Evolutionary conservation across 176 grass and related monocot genomes (phyloP), one percentile per base, ranked within the genome.

Genomic region (Eleusine indica): DNA sequence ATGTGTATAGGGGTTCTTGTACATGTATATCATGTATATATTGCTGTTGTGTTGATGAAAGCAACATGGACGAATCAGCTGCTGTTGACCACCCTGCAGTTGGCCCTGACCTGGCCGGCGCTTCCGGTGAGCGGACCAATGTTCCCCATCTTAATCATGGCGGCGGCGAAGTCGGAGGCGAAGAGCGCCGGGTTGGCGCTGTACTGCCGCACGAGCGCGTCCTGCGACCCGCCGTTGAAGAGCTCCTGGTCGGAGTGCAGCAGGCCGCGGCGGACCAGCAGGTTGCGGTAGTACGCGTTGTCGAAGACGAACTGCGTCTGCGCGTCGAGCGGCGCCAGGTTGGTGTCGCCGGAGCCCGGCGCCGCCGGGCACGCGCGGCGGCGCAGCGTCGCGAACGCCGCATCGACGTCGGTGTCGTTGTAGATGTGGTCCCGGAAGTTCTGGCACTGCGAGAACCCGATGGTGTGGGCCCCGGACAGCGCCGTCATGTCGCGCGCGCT

Each of bases 181-280:
- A 97, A 94, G 1, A 73, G 76, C 0, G 75, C 16, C 0, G 14
- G n/a, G 30, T 40, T 73, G 1, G 37, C 4, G 12, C 43, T 64
- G 77, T 94, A 97, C 64, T 68, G 58, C 28, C 1, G 38, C 41
- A 92, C 91, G 66, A 92, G 78, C 54, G 73, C 62, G 72, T 97
- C 94, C 82, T 88, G 87, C 4, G 91, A 91, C 2, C 35, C 82
- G 37, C 83, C 66, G 12, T 87, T 92, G 88, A 94, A 94, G 66
- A 97, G 88, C 83, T 87, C 90, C 87, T 94, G 92, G 49, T 94
- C 92, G 1, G 92, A 97, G 88, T 85, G 94, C 25, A 97, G 92
- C 21, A 94, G 86, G 25, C 90, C 90, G 37, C 71, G 68, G 47
- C 18, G 28, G 13, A 2, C 29, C 8, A 90, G 16, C 8, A 94